Base-by-base conservation (phyloP, 140 eudicot species). In the Oenanthe javanica region DNA sequence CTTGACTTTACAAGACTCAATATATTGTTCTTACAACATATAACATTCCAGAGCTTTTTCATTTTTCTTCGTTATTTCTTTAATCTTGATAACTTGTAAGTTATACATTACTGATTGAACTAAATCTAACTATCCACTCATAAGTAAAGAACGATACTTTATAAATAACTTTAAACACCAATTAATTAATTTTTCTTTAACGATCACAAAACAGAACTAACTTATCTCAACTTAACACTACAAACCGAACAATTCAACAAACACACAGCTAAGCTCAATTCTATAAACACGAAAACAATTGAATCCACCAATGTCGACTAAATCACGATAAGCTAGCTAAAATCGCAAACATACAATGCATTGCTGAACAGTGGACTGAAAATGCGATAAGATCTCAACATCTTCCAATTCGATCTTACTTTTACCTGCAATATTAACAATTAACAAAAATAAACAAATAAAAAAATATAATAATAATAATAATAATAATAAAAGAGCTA, bases 281-380 rank as follows among this genome's bases (percentile, higher is more conserved):
- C 42, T 27, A 25, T 10, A 71, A 40, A 18, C 15, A 71, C 4
- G 9, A 6, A n/a, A 71, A 0, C 1, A 14, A 36, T 42, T 4
- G 5, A 16, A 42, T 50, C 13, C 48, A 72, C 42, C 66, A 40
- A 16, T 71, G 23, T 71, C 11, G 15, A 66, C 54, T 0, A 13
- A 31, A 11, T 13, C 15, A 31, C 15, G 54, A 21, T 47, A 72
- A 57, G 45, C 2, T 63, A n/a, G 27, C 16, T 50, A 16, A 54
- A 15, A 54, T 4, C 6, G 19, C 18, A 0, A 55, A n/a, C 90
- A 84, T 57, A 94, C 98, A 89, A 95, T 97, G 89, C 99, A 95
- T 85, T 92, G 97, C 86, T 92, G 92, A 76, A 95, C 85, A 57
- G 27, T 86, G 78, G 91, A 87, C 85, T 95, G 99, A 66, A 95